phyloP scores from a whole-genome alignment of 1,139 yeast genomes.

The Yamadazyma triangularis region DNA sequence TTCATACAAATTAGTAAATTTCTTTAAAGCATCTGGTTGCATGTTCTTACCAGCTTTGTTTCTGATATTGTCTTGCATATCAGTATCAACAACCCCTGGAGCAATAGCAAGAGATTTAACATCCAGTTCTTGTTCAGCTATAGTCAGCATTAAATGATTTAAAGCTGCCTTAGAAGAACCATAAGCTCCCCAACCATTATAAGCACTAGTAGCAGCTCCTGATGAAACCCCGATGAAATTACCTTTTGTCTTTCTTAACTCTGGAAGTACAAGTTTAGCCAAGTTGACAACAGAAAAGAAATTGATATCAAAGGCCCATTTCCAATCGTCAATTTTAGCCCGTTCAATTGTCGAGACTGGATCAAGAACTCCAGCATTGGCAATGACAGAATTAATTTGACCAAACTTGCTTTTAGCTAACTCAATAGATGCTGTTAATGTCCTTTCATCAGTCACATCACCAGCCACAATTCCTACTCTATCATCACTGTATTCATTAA shows the following conservation, averaged over 20 bases:
- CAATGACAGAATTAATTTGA: slow-evolving; percentile 61
- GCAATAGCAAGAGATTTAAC: slow-evolving; percentile 68
- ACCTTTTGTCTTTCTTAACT: slow-evolving; percentile 54
- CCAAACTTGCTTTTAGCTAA: slow-evolving; percentile 53
- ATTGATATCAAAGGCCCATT: slow-evolving; percentile 65
- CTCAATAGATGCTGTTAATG: slow-evolving; percentile 38
- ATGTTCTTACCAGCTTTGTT: slow-evolving; percentile 50
- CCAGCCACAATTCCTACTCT: slow-evolving; percentile 59
- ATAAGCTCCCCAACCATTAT: slow-evolving; percentile 83
- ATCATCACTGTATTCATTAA: slow-evolving; percentile 39
- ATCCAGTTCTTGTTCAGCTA: slow-evolving; percentile 63
- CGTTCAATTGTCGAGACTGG: slow-evolving; percentile 63
- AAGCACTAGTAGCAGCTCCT: slow-evolving; percentile 68
- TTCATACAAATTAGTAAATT: slow-evolving; percentile 57
- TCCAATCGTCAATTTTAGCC: slow-evolving; percentile 56
- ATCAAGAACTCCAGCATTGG: slow-evolving; percentile 85
- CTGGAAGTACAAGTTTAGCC: slow-evolving; percentile 54
- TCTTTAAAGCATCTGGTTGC: slow-evolving; percentile 50
- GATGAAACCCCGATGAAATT: slow-evolving; percentile 73
- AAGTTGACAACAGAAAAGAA: slow-evolving; percentile 71
- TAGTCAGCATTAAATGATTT: slow-evolving; percentile 63
- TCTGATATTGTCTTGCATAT: slow-evolving; percentile 78
- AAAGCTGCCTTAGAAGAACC: slow-evolving; percentile 89
- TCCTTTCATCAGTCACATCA: slow-evolving; percentile 46
- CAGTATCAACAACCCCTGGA: slow-evolving; percentile 91